phyloP scores from a whole-genome alignment of 305 asterid genomes.

The Fraxinus velutina region DNA sequence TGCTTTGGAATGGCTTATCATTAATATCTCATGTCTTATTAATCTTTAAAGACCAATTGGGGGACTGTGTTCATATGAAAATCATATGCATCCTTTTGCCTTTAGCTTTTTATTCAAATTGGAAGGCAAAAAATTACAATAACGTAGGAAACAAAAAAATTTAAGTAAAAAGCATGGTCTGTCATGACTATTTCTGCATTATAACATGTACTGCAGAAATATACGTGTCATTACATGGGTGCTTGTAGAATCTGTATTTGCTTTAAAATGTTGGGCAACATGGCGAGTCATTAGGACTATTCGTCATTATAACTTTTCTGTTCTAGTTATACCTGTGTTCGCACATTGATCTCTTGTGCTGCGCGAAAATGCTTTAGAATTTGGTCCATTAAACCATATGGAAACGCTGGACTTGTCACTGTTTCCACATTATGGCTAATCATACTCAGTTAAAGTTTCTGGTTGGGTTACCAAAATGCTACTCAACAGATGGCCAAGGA shows the following conservation, averaged over 20 bases:
- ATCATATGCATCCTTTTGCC: not conserved
- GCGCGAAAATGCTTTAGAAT: not conserved
- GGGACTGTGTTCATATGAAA: not conserved
- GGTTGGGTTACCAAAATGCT: not conserved
- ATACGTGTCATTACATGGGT: not conserved
- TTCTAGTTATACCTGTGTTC: not conserved
- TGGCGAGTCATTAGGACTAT: not conserved
- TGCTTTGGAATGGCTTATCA: constrained; percentile 10
- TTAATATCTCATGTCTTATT: not conserved
- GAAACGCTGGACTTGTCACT: not conserved
- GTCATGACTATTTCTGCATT: not conserved
- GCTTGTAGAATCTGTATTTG: not conserved
- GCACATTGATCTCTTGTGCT: not conserved
- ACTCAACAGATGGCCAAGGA: not conserved
- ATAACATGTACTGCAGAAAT: not conserved
- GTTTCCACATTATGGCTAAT: not conserved
- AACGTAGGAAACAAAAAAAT: not conserved
- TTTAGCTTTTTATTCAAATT: not conserved
- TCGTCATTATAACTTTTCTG: not conserved
- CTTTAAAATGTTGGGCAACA: not conserved
- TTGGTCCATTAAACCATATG: not conserved
- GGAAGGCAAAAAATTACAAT: not conserved
- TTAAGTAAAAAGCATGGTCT: not conserved
- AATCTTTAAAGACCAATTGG: not conserved
- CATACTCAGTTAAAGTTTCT: not conserved